Conservation (phyloP, 768 basidiomycete genomes). For the Suillus weaverae region DNA sequence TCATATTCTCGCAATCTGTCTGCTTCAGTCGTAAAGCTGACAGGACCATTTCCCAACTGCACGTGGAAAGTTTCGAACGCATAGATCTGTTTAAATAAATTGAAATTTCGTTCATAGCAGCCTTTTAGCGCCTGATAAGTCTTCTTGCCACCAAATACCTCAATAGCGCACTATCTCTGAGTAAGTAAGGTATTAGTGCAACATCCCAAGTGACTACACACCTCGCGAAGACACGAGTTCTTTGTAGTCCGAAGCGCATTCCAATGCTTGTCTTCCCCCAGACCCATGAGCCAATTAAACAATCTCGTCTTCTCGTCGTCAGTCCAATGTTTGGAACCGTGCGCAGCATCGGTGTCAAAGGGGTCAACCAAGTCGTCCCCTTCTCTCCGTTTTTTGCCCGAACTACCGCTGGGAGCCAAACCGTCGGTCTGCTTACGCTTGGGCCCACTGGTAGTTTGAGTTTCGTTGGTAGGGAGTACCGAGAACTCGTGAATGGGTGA, state of each 20-base stretch:
- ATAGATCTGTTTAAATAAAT: slow-evolving; percentile 81
- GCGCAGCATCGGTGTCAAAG: slow-evolving; percentile 39
- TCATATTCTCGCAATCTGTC: slow-evolving; percentile 74
- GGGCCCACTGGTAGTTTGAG: slow-evolving; percentile 19
- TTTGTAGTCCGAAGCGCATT: slow-evolving; percentile 75
- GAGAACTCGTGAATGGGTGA: slow-evolving; percentile 36
- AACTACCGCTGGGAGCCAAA: slow-evolving; percentile 16
- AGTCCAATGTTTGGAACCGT: slow-evolving; percentile 83
- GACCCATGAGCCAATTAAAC: slow-evolving; percentile 78
- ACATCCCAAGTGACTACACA: slow-evolving; percentile 25
- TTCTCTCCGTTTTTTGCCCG: slow-evolving; percentile 33
- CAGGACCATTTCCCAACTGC: slow-evolving; percentile 34
- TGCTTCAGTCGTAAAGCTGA: slow-evolving; percentile 50
- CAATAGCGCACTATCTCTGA: slow-evolving; percentile 56
- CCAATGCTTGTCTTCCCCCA: slow-evolving; percentile 74
- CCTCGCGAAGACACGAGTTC: slow-evolving; percentile 82
- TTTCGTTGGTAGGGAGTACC: slow-evolving; percentile 30
- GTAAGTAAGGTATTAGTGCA: slow-evolving; percentile 6
- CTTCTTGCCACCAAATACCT: slow-evolving; percentile 75
- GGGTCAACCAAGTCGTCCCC: slow-evolving; percentile 26
- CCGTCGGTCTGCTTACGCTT: slow-evolving; percentile 53
- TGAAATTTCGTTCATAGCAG: slow-evolving; percentile 84
- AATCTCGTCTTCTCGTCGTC: slow-evolving; percentile 80
- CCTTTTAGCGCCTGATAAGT: slow-evolving; percentile 84
- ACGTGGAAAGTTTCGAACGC: slow-evolving; percentile 57